Conservation (phyloP, 2,329 filamentous ascomycete species). For the Colletotrichum horii region DNA sequence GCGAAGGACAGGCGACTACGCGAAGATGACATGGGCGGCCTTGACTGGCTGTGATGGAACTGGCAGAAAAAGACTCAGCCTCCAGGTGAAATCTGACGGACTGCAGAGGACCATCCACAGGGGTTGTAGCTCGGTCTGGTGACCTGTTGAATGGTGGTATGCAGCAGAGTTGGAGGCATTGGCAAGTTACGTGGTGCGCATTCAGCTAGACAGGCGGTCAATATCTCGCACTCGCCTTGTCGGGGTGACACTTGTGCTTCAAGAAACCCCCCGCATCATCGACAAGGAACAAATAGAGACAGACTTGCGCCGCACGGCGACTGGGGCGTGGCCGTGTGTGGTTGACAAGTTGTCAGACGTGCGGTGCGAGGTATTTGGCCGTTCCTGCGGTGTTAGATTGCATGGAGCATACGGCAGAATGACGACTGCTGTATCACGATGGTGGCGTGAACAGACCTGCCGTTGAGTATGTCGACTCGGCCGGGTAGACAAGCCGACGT, state of each 20-base stretch:
- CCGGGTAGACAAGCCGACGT: constrained; percentile 11
- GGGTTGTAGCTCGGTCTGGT: not conserved
- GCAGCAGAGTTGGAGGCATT: not conserved
- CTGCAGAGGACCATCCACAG: not conserved
- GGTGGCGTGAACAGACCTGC: not conserved
- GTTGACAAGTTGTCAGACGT: not conserved
- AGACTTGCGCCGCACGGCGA: not conserved
- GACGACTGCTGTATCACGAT: not conserved
- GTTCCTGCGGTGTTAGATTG: not conserved
- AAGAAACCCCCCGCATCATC: not conserved
- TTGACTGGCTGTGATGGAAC: not conserved
- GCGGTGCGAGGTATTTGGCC: not conserved
- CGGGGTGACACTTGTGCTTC: not conserved
- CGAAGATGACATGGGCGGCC: not conserved
- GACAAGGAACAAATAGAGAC: not conserved
- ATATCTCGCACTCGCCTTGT: not conserved
- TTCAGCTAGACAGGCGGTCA: not conserved
- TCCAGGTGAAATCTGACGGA: not conserved
- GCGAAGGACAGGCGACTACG: not conserved
- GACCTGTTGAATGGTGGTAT: not conserved
- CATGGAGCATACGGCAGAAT: not conserved
- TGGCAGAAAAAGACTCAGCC: not conserved
- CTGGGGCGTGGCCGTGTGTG: not conserved
- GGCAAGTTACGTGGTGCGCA: not conserved
- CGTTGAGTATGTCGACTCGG: not conserved